Evolutionary conservation across 805 yeast genomes (phyloP).

Genomic region (Metschnikowia kofuensis): DNA sequence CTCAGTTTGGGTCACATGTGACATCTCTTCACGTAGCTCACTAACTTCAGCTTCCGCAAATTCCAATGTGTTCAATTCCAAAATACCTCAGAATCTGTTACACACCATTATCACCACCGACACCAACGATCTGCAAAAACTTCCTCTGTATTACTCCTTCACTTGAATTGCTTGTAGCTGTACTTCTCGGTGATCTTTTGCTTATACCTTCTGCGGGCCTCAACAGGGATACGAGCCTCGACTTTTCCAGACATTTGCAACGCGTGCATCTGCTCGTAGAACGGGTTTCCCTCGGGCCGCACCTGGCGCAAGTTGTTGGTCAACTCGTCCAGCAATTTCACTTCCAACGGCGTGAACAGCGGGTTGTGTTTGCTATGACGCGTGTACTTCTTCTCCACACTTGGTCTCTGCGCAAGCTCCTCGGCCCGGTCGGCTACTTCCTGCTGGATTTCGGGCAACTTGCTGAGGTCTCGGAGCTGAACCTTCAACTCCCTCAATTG

Average conservation of each 20-base stretch:
- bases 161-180: conserved; percentile 74
- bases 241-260: conserved; percentile 83
- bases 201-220: conserved; percentile 62
- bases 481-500: conserved; percentile 58
- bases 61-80: too few relatives aligned
- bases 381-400: conserved; percentile 25
- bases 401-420: conserved; percentile 21
- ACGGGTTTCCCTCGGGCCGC: conserved; percentile 86
- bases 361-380: conserved; percentile 38
- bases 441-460: conserved; percentile 26
- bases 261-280: conserved; percentile 76
- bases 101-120: too few relatives aligned
- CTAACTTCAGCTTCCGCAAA: too few relatives aligned
- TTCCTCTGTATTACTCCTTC: neutral
- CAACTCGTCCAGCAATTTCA: conserved; percentile 86
- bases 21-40: too few relatives aligned
- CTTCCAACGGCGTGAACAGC: conserved; percentile 52
- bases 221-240: conserved; percentile 76
- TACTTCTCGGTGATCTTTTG: conserved; percentile 86
- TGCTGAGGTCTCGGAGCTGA: conserved; percentile 57
- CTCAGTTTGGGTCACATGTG: too few relatives aligned
- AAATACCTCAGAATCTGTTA: too few relatives aligned
- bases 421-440: conserved; percentile 30
- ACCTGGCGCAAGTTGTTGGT: conserved; percentile 79
- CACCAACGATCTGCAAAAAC: too few relatives aligned